Conservation (phyloP, 768 basidiomycete genomes). For the Cubamyces lactineus region DNA sequence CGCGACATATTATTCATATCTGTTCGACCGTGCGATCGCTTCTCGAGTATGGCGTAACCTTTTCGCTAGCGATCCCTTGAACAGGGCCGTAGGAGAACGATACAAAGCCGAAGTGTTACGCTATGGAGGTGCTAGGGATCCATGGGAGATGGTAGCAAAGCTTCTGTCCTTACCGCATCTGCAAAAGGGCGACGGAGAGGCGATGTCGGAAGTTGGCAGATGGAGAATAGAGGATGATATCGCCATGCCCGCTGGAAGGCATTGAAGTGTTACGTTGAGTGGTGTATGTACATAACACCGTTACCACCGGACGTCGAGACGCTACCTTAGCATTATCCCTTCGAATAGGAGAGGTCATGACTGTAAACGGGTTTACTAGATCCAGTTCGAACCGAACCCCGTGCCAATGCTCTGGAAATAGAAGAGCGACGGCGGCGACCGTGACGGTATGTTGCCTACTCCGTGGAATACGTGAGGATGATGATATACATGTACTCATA, state of each 20-base stretch:
- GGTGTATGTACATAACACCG: too few species aligned
- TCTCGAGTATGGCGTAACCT: slow-evolving; percentile 88
- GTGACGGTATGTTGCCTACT: too few species aligned
- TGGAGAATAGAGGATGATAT: slow-evolving; percentile 87
- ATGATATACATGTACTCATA: too few species aligned
- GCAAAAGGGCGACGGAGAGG: slow-evolving; percentile 70
- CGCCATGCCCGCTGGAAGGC: slow-evolving; percentile 58
- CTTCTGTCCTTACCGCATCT: slow-evolving; percentile 68
- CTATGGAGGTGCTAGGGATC: slow-evolving; percentile 89
- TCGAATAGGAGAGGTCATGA: too few species aligned
- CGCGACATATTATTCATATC: slow-evolving; percentile 96
- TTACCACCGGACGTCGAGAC: too few species aligned
- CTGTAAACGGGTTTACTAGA: too few species aligned
- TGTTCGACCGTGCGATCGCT: slow-evolving; percentile 96
- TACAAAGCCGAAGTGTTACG: slow-evolving; percentile 76
- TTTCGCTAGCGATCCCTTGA: slow-evolving; percentile 67
- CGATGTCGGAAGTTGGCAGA: slow-evolving; percentile 88
- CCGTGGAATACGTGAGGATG: too few species aligned
- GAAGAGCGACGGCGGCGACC: too few species aligned
- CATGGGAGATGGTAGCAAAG: slow-evolving; percentile 88
- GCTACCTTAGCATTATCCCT: too few species aligned
- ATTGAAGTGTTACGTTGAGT: too few species aligned
- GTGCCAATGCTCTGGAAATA: too few species aligned
- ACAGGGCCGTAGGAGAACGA: slow-evolving; percentile 76
- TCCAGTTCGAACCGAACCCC: too few species aligned